Conservation (phyloP, 1,284 basidiomycete species). For the Trametes hirsuta region DNA sequence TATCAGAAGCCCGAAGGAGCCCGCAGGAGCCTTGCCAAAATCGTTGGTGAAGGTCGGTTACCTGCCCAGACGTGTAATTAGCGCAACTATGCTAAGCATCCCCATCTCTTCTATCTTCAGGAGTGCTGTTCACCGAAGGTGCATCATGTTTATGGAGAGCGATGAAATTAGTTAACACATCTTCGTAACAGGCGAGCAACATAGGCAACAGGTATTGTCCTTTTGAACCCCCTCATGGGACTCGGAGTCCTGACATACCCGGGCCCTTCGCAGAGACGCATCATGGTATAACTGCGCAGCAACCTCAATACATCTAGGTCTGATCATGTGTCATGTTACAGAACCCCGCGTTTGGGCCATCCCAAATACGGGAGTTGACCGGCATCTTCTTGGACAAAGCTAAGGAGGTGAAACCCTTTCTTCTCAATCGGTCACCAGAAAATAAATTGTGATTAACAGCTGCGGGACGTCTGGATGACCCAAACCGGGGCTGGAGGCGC, state of each 20-base stretch:
- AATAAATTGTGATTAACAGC: constrained; percentile 15
- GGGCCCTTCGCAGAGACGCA: constrained; percentile 10
- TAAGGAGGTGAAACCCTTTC: constrained; percentile 38
- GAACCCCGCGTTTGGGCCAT: constrained; percentile 63
- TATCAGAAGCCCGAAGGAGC: too few species aligned
- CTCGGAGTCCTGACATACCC: neutral
- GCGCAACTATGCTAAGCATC: too few species aligned
- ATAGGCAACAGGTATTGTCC: constrained; percentile 18
- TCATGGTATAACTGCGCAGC: constrained; percentile 9
- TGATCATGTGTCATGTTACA: neutral
- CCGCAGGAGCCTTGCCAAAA: too few species aligned
- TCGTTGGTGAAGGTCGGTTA: too few species aligned
- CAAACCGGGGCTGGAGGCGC: constrained; percentile 12
- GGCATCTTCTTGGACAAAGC: constrained; percentile 58
- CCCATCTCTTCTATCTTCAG: neutral
- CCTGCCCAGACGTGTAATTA: too few species aligned
- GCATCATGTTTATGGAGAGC: neutral
- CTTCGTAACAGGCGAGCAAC: constrained; percentile 10
- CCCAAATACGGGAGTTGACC: constrained; percentile 56
- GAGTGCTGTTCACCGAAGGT: constrained; percentile 19
- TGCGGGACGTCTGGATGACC: constrained; percentile 33
- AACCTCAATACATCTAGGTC: neutral
- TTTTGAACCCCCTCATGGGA: neutral
- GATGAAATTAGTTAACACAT: neutral
- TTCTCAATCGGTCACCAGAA: too few species aligned